Percentiles rank a stretch among this genome's conserved stretches.
Evolutionary conservation across 192 early-diverging fungal species (phyloP).

Genomic region (Geranomyces variabilis): DNA sequence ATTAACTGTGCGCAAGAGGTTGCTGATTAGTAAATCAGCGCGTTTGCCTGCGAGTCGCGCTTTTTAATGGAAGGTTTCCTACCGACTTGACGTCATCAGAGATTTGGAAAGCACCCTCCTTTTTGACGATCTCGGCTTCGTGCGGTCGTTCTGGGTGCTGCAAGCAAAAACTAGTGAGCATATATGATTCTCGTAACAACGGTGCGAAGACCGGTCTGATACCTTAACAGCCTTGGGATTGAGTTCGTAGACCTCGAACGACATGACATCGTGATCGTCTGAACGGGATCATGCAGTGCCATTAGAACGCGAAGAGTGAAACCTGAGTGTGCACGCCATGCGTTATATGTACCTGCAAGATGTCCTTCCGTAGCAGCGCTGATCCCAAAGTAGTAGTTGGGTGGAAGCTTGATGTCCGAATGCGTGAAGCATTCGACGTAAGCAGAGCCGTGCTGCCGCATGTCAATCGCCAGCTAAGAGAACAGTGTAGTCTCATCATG

Average conservation of each 20-base stretch:
- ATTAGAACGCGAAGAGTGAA: no score
- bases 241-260: conserved; percentile 70
- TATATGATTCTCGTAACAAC: neutral
- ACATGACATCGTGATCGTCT: conserved; percentile 79
- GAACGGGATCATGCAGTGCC: neutral
- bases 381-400: conserved; percentile 76
- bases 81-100: conserved; percentile 23
- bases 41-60: no score
- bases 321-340: no score
- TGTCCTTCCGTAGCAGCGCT: conserved; percentile 43
- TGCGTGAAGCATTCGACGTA: conserved; percentile 62
- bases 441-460: conserved; percentile 51
- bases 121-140: conserved; percentile 43
- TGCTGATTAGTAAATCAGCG: no score
- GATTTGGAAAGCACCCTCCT: conserved; percentile 41
- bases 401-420: conserved; percentile 57
- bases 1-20: conserved; percentile 43
- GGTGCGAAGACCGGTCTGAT: conserved; percentile 3
- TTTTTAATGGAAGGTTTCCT: no score
- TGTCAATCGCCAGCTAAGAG: conserved; percentile 52
- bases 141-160: conserved; percentile 27
- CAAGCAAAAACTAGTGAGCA: no score
- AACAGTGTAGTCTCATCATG: neutral
- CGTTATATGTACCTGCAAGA: conserved; percentile 25
- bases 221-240: conserved; percentile 58